These are phyloP conservation scores for Talaromyces sp. DNA, from an alignment of 2,329 filamentous ascomycete genomes.

Conservation along the genomic window DNA sequence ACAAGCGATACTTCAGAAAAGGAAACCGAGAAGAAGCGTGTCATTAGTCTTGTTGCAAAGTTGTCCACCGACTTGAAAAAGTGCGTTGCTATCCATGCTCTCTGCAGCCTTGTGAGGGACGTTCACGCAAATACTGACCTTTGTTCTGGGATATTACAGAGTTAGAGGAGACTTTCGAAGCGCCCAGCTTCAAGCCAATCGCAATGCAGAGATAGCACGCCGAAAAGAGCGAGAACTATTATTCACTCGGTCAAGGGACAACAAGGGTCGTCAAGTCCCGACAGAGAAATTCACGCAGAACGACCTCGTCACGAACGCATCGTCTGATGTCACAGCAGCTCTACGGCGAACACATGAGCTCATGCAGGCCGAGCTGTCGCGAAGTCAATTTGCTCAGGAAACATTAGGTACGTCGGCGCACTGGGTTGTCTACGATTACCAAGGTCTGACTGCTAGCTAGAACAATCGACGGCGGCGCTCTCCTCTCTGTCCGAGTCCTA, in stretches of 20 bases:
- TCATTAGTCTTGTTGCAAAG: slow-evolving; percentile 62
- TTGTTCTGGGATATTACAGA: slow-evolving; percentile 24
- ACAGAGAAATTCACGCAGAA: slow-evolving; percentile 59
- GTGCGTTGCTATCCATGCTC: slow-evolving; percentile 41
- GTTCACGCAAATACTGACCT: not conserved
- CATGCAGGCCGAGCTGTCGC: slow-evolving; percentile 76
- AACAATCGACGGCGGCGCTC: slow-evolving; percentile 78
- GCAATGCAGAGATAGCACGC: slow-evolving; percentile 66
- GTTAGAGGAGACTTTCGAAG: slow-evolving; percentile 67
- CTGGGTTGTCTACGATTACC: not conserved
- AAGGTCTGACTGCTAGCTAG: slow-evolving; percentile 21
- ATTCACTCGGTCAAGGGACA: slow-evolving; percentile 49
- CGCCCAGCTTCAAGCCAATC: slow-evolving; percentile 74
- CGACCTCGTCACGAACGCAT: slow-evolving; percentile 68
- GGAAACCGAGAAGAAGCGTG: slow-evolving; percentile 58
- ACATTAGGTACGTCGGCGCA: slow-evolving; percentile 52
- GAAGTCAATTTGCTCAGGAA: slow-evolving; percentile 84
- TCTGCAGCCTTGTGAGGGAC: not conserved
- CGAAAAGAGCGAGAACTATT: slow-evolving; percentile 71
- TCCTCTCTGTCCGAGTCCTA: slow-evolving; percentile 76
- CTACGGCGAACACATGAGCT: slow-evolving; percentile 80
- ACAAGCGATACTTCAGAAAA: slow-evolving; percentile 46
- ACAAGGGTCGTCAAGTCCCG: slow-evolving; percentile 21
- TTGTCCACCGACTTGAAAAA: slow-evolving; percentile 65
- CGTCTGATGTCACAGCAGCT: slow-evolving; percentile 76